These are phyloP conservation scores for Halteria grandinella DNA, from an alignment of 73 alveolate genomes.

Conservation along the genomic window DNA sequence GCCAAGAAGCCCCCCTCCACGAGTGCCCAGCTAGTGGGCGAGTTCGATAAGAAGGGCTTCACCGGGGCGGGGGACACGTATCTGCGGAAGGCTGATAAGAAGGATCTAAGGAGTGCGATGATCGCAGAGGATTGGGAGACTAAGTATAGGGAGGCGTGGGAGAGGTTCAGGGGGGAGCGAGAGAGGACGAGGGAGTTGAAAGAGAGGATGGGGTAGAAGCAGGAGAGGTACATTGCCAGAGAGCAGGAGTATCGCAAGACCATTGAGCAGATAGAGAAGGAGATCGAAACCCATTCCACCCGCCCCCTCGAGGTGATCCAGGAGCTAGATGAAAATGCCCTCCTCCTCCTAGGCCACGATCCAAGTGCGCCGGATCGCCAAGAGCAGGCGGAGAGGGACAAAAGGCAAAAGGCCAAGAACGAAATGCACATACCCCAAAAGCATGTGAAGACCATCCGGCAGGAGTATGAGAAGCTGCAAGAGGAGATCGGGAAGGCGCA, in stretches of 20 bases:
- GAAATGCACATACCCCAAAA: conserved; percentile 22
- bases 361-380: conserved; percentile 22
- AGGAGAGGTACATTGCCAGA: conserved; percentile 82
- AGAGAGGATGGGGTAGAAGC: conserved; percentile 60
- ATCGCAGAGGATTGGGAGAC: conserved; percentile 76
- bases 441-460: conserved; percentile 39
- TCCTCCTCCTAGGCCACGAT: conserved; percentile 18
- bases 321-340: conserved; percentile 20
- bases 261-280: conserved; percentile 71
- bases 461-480: conserved; percentile 31
- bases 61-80: neutral
- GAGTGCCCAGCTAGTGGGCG: no score
- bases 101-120: conserved; percentile 58
- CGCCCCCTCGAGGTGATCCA: conserved; percentile 54
- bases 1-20: no score
- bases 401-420: conserved; percentile 36
- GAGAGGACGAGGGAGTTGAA: conserved; percentile 56
- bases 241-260: conserved; percentile 86
- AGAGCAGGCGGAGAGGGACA: conserved; percentile 30
- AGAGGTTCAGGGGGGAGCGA: conserved; percentile 54
- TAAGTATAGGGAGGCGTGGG: conserved; percentile 59
- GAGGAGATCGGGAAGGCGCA: conserved; percentile 40
- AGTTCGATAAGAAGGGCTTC: neutral
- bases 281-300: conserved; percentile 51
- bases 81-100: neutral